These are phyloP conservation scores for Roridomyces roridus DNA, from an alignment of 768 basidiomycete species.

Conservation along the genomic window DNA sequence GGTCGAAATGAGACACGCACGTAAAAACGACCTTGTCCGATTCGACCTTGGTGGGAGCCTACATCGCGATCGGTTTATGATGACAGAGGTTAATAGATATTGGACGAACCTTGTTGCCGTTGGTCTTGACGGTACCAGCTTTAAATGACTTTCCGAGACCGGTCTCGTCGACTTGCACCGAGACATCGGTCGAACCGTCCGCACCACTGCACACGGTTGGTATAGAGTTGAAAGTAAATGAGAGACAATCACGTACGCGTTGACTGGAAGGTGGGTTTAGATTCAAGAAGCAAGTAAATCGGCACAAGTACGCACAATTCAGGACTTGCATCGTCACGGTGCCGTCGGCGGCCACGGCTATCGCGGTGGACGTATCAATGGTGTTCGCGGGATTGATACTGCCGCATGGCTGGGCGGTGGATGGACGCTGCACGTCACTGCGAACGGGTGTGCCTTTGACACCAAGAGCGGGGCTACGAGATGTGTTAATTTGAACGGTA, in stretches of 20 bases:
- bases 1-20: not conserved
- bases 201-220: slow-evolving; percentile 7
- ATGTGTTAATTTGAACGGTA: not conserved
- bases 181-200: slow-evolving; percentile 24
- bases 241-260: slow-evolving; percentile 33
- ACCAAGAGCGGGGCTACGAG: slow-evolving; percentile 14
- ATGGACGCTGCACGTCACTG: slow-evolving; percentile 26
- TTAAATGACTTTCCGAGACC: slow-evolving; percentile 21
- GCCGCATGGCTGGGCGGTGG: slow-evolving; percentile 21
- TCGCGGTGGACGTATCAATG: slow-evolving; percentile 24
- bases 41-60: slow-evolving; percentile 46
- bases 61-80: not conserved
- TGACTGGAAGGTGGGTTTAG: slow-evolving; percentile 22
- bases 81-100: not conserved
- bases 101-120: slow-evolving; percentile 24
- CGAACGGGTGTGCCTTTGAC: slow-evolving; percentile 25
- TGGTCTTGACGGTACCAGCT: slow-evolving; percentile 25
- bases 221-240: not conserved
- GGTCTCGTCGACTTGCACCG: slow-evolving; percentile 23
- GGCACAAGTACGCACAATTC: slow-evolving; percentile 37
- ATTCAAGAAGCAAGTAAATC: not conserved
- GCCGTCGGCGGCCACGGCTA: slow-evolving; percentile 32
- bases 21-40: slow-evolving; percentile 49
- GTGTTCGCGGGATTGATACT: slow-evolving; percentile 15
- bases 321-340: slow-evolving; percentile 34